Conservation (phyloP, 345 rosid genomes). For the Acer saccharum region DNA sequence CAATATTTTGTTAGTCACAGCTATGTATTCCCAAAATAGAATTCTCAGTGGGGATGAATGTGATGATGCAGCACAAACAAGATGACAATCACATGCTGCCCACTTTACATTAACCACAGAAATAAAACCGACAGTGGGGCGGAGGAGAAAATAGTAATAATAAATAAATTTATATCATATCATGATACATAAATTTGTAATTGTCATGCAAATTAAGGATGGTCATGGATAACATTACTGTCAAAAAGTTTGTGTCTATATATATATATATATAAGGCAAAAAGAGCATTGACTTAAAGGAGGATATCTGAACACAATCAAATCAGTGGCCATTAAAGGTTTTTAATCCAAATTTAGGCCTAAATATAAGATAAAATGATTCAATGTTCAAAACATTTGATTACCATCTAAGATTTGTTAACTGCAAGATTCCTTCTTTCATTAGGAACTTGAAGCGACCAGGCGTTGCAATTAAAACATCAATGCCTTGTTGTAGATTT, state of each 20-base stretch:
- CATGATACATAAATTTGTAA: no score
- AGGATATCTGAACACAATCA: neutral
- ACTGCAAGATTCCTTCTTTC: constrained; percentile 67
- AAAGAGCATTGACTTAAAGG: neutral
- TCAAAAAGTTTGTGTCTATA: neutral
- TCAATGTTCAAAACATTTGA: constrained; percentile 12
- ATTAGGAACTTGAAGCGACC: constrained; percentile 88
- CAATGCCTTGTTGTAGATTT: constrained; percentile 75
- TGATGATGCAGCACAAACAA: no score
- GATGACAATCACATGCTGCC: no score
- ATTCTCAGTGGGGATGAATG: no score
- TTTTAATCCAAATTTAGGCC: constrained; percentile 1
- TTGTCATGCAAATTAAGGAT: no score
- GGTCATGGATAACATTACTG: no score
- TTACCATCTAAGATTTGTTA: constrained; percentile 77
- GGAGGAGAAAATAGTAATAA: no score
- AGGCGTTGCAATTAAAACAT: constrained; percentile 90
- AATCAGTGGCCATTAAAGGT: neutral
- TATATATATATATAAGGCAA: no score
- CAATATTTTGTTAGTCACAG: neutral
- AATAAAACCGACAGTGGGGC: no score
- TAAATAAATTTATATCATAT: no score
- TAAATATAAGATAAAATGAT: constrained; percentile 8
- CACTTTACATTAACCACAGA: no score
- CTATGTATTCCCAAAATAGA: neutral